Conservation (phyloP, 805 yeast species). For the Candida khao-thaluensis region DNA sequence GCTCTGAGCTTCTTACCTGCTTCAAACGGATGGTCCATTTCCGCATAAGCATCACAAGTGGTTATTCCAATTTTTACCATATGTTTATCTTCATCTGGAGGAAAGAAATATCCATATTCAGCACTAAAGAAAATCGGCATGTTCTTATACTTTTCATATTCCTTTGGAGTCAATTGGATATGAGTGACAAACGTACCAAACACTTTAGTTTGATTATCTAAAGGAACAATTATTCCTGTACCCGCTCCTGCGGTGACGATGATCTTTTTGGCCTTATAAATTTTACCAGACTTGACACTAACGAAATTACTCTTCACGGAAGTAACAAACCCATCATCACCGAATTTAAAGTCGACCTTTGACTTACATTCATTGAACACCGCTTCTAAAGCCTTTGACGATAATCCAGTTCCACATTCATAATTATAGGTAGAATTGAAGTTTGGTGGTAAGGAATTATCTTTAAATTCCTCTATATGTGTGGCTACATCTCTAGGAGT, state of each 20-base stretch:
- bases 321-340: constrained; percentile 15
- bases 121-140: constrained; percentile 46
- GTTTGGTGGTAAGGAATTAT: constrained; percentile 12
- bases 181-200: constrained; percentile 38
- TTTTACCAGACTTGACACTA: constrained; percentile 20
- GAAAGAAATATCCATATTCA: constrained; percentile 46
- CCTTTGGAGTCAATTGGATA: constrained; percentile 32
- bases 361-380: constrained; percentile 11
- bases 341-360: constrained; percentile 14
- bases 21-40: constrained; percentile 16
- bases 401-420: constrained; percentile 18
- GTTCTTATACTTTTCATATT: constrained; percentile 32
- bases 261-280: constrained; percentile 28
- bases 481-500: constrained; percentile 9
- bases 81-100: constrained; percentile 37
- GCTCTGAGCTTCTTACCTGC: constrained; percentile 14
- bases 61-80: constrained; percentile 30
- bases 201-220: constrained; percentile 30
- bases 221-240: constrained; percentile 31
- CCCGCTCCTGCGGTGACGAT: constrained; percentile 40
- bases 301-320: constrained; percentile 8
- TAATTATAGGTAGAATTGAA: constrained; percentile 13
- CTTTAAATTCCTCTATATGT: constrained; percentile 8
- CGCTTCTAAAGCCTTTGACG: constrained; percentile 15
- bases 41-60: constrained; percentile 17